Conservation (phyloP, 169 alveolate genomes). For the Besnoitia besnoiti region DNA sequence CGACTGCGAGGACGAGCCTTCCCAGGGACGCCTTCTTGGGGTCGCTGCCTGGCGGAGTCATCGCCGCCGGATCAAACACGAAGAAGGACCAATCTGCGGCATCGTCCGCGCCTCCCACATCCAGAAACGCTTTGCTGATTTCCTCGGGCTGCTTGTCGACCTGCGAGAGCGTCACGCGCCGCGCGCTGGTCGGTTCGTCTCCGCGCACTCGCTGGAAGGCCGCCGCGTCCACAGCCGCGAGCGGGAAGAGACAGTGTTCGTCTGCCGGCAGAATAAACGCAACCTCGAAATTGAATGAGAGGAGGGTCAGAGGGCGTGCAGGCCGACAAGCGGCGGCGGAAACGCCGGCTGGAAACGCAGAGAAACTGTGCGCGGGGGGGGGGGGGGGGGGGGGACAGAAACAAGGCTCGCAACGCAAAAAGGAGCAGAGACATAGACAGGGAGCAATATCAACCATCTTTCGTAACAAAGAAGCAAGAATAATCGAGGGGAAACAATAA, state of each 20-base stretch:
- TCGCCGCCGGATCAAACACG: neutral
- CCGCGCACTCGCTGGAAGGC: slow-evolving; percentile 21
- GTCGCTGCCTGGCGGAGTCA: neutral
- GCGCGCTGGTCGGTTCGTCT: neutral
- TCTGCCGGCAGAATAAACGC: neutral
- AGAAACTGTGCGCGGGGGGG: neutral
- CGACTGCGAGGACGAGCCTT: slow-evolving; percentile 16
- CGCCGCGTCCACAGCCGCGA: neutral
- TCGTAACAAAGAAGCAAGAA: too few relatives aligned
- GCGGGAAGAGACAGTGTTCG: slow-evolving; percentile 53
- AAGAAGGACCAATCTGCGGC: neutral
- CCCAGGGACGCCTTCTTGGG: neutral
- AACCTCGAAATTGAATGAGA: too few relatives aligned
- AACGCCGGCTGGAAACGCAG: too few relatives aligned
- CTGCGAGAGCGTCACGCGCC: neutral
- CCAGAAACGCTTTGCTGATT: neutral
- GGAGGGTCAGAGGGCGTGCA: too few relatives aligned
- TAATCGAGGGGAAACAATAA: too few relatives aligned
- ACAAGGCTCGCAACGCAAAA: too few relatives aligned
- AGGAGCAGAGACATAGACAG: too few relatives aligned
- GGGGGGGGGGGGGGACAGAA: neutral
- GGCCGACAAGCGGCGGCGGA: too few relatives aligned
- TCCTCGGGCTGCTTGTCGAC: neutral
- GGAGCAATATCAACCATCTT: too few relatives aligned
- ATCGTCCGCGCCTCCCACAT: neutral